Evolutionary conservation across 345 rosid species (phyloP), one percentile per base, ranked within the genome.

Genomic region (Acer yangbiense): DNA sequence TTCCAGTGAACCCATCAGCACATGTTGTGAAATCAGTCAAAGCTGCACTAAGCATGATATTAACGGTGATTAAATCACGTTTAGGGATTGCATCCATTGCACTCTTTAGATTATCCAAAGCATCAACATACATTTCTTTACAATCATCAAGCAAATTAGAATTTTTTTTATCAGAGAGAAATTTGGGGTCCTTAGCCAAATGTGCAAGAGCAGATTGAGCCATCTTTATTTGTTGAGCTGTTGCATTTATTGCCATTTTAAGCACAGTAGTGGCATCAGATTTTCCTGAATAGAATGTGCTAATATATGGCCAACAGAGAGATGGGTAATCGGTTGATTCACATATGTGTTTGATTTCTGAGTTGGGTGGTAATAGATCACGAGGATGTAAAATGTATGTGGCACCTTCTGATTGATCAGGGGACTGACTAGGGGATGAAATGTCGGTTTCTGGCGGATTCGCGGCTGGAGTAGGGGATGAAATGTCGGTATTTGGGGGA

Each of bases 21-120:
- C 92, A 90, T 8, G 90, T 81, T 23, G 55, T 13, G 35, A 69
- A 82, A 79, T 85, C 89, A 27, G 88, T 74, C 71, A 86, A 64
- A 0, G 87, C 92, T 0, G 90, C 91, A 29, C 91, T 89, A 16
- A 90, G 84, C 83, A 86, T 82, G 25, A 58, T 79, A 44, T 80
- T 83, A 55, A 87, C 64, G 68, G 90, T 88, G 21, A 74, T 83
- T 1, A 62, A 54, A 79, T 89, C 97, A 70, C 75, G 35, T 12
- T 65, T 7, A 1, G 70, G 73, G 29, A 87, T 75, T 13, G 94
- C 87, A 25, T 79, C 83, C 73, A 62, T 1, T 7, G 91, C 94
- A 16, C 73, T 80, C 65, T 84, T 80, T 48, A 87, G 76, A 78
- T 87, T 85, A 18, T 77, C 54, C 54, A 85, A 71, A 13, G 87